Conservation (phyloP, 345 rosid species). For the Trapa incisa region DNA sequence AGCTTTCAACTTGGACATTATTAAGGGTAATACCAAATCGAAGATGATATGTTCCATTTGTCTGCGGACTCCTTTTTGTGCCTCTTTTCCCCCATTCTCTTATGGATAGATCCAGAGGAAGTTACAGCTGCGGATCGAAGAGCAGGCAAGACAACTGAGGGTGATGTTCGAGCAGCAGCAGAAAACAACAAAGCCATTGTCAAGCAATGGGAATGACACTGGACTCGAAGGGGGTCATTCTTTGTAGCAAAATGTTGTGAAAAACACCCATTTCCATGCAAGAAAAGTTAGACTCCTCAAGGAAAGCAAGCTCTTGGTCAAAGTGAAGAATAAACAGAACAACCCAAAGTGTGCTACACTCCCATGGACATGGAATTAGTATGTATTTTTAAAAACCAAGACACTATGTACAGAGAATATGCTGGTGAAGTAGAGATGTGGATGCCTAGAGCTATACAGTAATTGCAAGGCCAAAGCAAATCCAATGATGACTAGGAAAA, state of each 20-base stretch:
- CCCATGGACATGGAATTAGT: too few species aligned
- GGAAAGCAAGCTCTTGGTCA: not conserved
- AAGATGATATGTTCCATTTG: not conserved
- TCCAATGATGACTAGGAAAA: too few species aligned
- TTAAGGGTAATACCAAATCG: not conserved
- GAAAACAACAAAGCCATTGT: conserved; percentile 26
- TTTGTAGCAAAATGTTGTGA: conserved; percentile 31
- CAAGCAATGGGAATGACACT: conserved; percentile 21
- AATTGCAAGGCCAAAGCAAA: not conserved
- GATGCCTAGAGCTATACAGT: not conserved
- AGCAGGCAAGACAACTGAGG: conserved; percentile 69
- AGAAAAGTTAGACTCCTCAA: conserved; percentile 34
- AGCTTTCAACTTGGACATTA: too few species aligned
- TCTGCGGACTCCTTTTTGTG: not conserved
- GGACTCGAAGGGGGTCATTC: conserved; percentile 32
- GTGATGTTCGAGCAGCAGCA: conserved; percentile 78
- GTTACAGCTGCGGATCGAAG: conserved; percentile 72
- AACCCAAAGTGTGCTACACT: too few species aligned
- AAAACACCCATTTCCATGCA: conserved; percentile 37
- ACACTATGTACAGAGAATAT: not conserved
- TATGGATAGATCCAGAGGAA: conserved; percentile 54
- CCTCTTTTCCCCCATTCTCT: not conserved
- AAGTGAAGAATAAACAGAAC: too few species aligned
- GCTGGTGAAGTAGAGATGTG: not conserved
- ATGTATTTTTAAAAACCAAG: not conserved